phyloP scores from a whole-genome alignment of 208 protist species.

The Trypanosoma lewisi region DNA sequence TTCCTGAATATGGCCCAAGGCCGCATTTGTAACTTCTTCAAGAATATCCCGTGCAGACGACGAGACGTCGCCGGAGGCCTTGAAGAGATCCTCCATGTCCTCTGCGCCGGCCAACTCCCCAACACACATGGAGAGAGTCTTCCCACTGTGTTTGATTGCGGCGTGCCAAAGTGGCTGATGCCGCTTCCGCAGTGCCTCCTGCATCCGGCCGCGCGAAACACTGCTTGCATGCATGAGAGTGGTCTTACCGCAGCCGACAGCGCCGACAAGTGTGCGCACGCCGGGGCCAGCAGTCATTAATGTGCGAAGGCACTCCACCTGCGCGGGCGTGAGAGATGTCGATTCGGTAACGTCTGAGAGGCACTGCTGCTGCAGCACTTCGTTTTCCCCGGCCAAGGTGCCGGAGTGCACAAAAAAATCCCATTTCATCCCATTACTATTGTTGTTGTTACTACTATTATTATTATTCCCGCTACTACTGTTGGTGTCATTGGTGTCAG shows the following conservation, averaged over 20 bases:
- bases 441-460: not conserved
- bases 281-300: conserved; percentile 19
- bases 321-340: conserved; percentile 54
- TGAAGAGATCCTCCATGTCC: conserved; percentile 38
- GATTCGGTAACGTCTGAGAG: conserved; percentile 21
- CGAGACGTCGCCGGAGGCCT: conserved; percentile 3
- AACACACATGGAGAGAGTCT: conserved; percentile 22
- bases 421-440: not conserved
- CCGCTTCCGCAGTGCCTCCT: conserved; percentile 48
- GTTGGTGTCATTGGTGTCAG: not conserved
- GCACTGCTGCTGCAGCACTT: conserved; percentile 13
- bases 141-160: conserved; percentile 36
- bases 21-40: conserved; percentile 38
- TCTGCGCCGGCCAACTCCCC: conserved; percentile 13
- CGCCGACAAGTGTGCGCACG: conserved; percentile 41
- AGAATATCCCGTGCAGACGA: conserved; percentile 25
- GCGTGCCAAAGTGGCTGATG: conserved; percentile 49
- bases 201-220: conserved; percentile 48
- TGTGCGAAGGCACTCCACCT: conserved; percentile 69
- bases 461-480: not conserved
- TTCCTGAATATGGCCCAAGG: conserved; percentile 35
- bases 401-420: conserved; percentile 10
- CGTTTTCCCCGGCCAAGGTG: conserved; percentile 10
- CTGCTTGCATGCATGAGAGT: conserved; percentile 57
- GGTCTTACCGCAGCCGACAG: conserved; percentile 74